These are phyloP conservation scores for Arthroderma uncinatum DNA, from an alignment of 2,329 filamentous ascomycete species.

Conservation along the genomic window DNA sequence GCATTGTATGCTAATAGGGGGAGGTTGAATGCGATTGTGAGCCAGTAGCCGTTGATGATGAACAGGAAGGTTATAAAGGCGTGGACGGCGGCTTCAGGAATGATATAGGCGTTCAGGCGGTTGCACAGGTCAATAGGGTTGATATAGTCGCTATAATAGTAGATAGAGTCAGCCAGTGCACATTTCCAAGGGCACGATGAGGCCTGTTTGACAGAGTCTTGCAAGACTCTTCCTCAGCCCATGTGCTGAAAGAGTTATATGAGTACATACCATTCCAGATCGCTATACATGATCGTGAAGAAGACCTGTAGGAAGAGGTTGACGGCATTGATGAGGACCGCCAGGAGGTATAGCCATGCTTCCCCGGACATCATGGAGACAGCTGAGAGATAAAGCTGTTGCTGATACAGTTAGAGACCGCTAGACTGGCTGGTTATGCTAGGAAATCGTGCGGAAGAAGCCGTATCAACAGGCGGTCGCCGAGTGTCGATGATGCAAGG, in stretches of 20 bases:
- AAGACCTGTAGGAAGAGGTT: constrained; percentile 99
- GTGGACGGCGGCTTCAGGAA: constrained; percentile 95
- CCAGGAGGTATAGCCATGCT: constrained; percentile 94
- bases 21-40: constrained; percentile 82
- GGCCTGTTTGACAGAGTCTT: background rate
- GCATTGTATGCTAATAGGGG: constrained; percentile 86
- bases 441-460: too few species aligned
- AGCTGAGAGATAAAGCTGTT: background rate
- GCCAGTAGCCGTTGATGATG: constrained; percentile 97
- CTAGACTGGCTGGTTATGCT: background rate
- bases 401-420: background rate
- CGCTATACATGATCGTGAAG: constrained; percentile 99
- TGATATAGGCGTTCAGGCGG: constrained; percentile 98
- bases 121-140: constrained; percentile 99
- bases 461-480: background rate
- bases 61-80: constrained; percentile 92
- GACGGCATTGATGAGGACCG: constrained; percentile 98
- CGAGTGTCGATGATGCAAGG: background rate
- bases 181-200: background rate
- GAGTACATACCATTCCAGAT: constrained; percentile 85
- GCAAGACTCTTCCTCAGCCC: background rate
- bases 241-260: background rate
- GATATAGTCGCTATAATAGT: constrained; percentile 74
- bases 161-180: background rate
- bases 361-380: constrained; percentile 73